Evolutionary conservation across 352 stramenopile species (phyloP).

Genomic region (Phytophthora melonis): DNA sequence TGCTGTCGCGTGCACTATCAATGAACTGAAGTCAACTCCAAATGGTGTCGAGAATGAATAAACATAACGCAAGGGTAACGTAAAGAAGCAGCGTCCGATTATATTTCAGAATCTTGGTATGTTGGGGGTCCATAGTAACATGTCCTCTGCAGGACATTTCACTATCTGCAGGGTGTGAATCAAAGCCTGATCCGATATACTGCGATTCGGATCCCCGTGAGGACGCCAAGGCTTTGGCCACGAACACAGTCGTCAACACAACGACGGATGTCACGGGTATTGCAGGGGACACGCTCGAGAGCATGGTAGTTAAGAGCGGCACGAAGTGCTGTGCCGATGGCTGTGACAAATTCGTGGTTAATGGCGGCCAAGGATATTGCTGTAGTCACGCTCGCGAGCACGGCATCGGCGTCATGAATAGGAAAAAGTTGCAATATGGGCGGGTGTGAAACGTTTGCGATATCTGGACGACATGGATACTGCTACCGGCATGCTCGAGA

Average conservation of each 20-base stretch:
- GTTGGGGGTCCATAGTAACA: no score
- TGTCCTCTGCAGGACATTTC: no score
- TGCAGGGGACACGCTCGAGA: background rate
- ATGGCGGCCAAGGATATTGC: background rate
- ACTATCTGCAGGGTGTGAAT: background rate
- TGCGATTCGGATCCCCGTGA: background rate
- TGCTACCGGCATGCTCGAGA: no score
- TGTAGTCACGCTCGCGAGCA: background rate
- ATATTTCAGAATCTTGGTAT: background rate
- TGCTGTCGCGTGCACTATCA: background rate
- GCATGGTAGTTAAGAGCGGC: no score
- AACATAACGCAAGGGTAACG: no score
- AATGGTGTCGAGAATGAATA: no score
- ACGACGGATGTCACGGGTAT: background rate
- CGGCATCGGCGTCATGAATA: no score
- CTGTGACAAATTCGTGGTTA: background rate
- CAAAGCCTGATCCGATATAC: background rate
- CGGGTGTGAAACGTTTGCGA: no score
- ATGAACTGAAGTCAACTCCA: background rate
- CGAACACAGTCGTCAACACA: background rate
- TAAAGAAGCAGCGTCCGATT: background rate
- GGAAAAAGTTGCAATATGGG: no score
- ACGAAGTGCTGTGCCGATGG: no score
- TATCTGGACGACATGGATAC: no score
- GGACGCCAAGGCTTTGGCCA: no score